Conservation (phyloP, 2,329 filamentous ascomycete genomes). For the Amphichorda felina region DNA sequence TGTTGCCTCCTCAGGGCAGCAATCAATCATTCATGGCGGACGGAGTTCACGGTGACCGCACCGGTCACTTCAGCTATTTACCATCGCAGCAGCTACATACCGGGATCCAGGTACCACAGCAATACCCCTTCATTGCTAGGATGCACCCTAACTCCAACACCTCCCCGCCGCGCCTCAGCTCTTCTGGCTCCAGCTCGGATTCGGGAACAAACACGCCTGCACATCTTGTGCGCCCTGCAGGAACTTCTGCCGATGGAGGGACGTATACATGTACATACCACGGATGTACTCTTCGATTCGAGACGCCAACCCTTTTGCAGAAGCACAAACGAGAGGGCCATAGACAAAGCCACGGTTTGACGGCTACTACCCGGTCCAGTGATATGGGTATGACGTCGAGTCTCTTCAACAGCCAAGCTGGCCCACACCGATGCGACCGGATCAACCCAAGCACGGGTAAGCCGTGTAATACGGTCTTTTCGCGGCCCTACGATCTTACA, state of each 20-base stretch:
- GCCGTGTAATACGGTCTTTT: slow-evolving; percentile 89
- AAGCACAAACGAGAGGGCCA: slow-evolving; percentile 95
- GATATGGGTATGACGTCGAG: slow-evolving; percentile 33
- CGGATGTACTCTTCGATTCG: slow-evolving; percentile 78
- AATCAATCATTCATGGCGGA: slow-evolving; percentile 1
- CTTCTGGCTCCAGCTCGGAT: slow-evolving; percentile 26
- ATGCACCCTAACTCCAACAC: slow-evolving; percentile 18
- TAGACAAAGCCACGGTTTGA: slow-evolving; percentile 51
- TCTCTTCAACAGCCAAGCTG: slow-evolving; percentile 74
- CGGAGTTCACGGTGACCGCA: background rate
- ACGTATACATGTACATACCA: slow-evolving; percentile 97
- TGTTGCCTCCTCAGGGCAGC: slow-evolving; percentile 10
- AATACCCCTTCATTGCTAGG: slow-evolving; percentile 36
- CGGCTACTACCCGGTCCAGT: slow-evolving; percentile 13
- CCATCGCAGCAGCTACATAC: slow-evolving; percentile 11
- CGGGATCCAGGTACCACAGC: slow-evolving; percentile 30
- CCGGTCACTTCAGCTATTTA: slow-evolving; percentile 12
- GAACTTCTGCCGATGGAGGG: slow-evolving; percentile 63
- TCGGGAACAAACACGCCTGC: slow-evolving; percentile 18
- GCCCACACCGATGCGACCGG: slow-evolving; percentile 84
- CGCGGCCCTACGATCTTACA: slow-evolving; percentile 89
- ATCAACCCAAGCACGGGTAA: slow-evolving; percentile 94
- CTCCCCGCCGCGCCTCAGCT: slow-evolving; percentile 25
- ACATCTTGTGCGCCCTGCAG: slow-evolving; percentile 38
- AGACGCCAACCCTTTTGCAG: slow-evolving; percentile 75